Conservation (phyloP, 345 rosid genomes). For the Brassica rapa region DNA sequence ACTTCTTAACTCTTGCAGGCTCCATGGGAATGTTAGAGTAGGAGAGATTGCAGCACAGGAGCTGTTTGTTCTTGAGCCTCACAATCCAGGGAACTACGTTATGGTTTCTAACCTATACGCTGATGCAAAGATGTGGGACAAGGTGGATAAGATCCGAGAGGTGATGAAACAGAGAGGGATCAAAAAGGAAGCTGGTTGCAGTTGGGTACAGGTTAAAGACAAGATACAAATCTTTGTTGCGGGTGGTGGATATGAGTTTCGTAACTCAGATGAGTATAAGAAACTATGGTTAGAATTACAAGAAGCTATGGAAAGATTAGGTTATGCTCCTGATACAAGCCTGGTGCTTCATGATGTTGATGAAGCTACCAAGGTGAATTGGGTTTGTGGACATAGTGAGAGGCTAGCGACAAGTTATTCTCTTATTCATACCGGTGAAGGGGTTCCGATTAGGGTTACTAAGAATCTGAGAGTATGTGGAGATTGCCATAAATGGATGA, state of each 20-base stretch:
- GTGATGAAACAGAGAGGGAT: conserved; percentile 48
- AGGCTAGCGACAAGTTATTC: conserved; percentile 54
- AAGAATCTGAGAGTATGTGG: conserved; percentile 67
- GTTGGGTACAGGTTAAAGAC: conserved; percentile 58
- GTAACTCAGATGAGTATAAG: conserved; percentile 46
- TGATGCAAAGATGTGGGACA: conserved; percentile 60
- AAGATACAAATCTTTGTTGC: conserved; percentile 54
- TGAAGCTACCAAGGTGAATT: conserved; percentile 50
- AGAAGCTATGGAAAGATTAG: conserved; percentile 42
- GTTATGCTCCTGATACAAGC: conserved; percentile 47
- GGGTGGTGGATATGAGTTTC: conserved; percentile 50
- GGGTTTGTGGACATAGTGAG: conserved; percentile 67
- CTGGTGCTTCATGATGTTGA: conserved; percentile 60
- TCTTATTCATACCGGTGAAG: conserved; percentile 44
- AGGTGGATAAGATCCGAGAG: conserved; percentile 50
- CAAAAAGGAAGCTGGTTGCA: conserved; percentile 62
- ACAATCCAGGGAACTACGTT: conserved; percentile 60
- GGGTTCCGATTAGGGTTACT: conserved; percentile 52
- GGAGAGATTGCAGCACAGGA: conserved; percentile 47
- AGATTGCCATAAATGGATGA: conserved; percentile 59
- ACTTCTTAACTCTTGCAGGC: conserved; percentile 53
- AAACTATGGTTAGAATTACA: conserved; percentile 43
- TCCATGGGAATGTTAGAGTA: conserved; percentile 40
- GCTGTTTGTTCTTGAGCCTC: conserved; percentile 60
- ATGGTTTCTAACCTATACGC: conserved; percentile 65